These are phyloP conservation scores for Neonectria neomacrospora DNA, from an alignment of 2,329 filamentous ascomycete genomes.

Conservation along the genomic window DNA sequence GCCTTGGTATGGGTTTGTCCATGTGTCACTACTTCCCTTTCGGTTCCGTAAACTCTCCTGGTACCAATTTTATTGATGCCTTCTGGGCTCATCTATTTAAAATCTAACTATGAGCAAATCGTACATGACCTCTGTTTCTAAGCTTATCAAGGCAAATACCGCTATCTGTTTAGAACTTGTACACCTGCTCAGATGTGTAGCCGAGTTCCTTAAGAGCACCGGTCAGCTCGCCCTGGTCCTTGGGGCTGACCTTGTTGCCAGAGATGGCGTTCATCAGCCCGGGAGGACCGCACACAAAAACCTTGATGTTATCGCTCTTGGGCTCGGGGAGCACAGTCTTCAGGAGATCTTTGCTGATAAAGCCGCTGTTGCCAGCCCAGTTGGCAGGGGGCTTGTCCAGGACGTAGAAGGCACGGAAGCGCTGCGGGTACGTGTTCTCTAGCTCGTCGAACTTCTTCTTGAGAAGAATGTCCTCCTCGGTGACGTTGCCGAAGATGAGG, in stretches of 20 bases:
- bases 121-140: conserved; percentile 34
- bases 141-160: conserved; percentile 23
- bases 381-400: conserved; percentile 85
- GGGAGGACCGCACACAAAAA: conserved; percentile 95
- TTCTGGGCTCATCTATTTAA: conserved; percentile 33
- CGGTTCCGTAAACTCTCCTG: neutral
- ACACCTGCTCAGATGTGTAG: conserved; percentile 79
- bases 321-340: conserved; percentile 96
- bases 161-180: conserved; percentile 78
- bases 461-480: conserved; percentile 90
- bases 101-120: conserved; percentile 45
- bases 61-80: conserved; percentile 39
- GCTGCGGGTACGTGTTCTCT: conserved; percentile 94
- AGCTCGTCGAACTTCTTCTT: conserved; percentile 86
- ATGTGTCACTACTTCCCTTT: neutral
- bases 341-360: conserved; percentile 88
- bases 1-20: neutral
- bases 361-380: conserved; percentile 82
- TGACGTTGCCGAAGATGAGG: conserved; percentile 90
- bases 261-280: conserved; percentile 93
- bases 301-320: conserved; percentile 90
- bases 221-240: conserved; percentile 90
- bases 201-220: conserved; percentile 87
- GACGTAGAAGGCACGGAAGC: conserved; percentile 95
- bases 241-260: conserved; percentile 89